These are phyloP conservation scores for Candida boidinii DNA, from an alignment of 805 yeast species.

Conservation along the genomic window DNA sequence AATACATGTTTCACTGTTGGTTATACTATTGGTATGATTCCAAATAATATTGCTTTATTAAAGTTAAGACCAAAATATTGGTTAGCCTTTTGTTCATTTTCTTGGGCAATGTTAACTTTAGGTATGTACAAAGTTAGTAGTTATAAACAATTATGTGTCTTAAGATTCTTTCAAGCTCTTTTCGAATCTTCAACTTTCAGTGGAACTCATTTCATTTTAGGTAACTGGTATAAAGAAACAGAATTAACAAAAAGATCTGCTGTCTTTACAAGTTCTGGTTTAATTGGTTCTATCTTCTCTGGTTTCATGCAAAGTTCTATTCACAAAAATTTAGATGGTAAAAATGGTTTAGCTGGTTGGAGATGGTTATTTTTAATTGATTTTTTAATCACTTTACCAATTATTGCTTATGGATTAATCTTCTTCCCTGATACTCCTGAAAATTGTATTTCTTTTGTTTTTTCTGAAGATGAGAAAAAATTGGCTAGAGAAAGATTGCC, in stretches of 20 bases:
- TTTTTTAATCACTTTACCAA: slow-evolving; percentile 48
- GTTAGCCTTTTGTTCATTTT: slow-evolving; percentile 16
- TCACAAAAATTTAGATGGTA: slow-evolving; percentile 30
- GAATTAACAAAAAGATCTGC: slow-evolving; percentile 34
- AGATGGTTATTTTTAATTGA: slow-evolving; percentile 63
- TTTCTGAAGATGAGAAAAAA: slow-evolving; percentile 16
- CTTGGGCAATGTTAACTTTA: slow-evolving; percentile 18
- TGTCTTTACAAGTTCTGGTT: slow-evolving; percentile 30
- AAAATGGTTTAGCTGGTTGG: slow-evolving; percentile 51
- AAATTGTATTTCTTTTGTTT: slow-evolving; percentile 18
- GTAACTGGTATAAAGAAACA: slow-evolving; percentile 33
- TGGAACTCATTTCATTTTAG: slow-evolving; percentile 29
- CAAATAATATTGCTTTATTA: slow-evolving; percentile 10
- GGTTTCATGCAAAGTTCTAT: slow-evolving; percentile 38
- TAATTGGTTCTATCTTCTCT: slow-evolving; percentile 33
- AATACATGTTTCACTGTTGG: slow-evolving; percentile 30
- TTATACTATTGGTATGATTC: slow-evolving; percentile 19
- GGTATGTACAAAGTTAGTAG: slow-evolving; percentile 18
- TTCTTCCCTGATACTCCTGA: slow-evolving; percentile 45
- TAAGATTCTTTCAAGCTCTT: slow-evolving; percentile 34
- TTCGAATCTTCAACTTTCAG: slow-evolving; percentile 37
- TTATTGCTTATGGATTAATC: slow-evolving; percentile 44
- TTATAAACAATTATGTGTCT: slow-evolving; percentile 29
- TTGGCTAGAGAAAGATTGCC: slow-evolving; percentile 33
- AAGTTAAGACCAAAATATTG: slow-evolving; percentile 6